Evolutionary conservation across 1,139 yeast species (phyloP).

Genomic region (Nakaseomyces bracarensis): DNA sequence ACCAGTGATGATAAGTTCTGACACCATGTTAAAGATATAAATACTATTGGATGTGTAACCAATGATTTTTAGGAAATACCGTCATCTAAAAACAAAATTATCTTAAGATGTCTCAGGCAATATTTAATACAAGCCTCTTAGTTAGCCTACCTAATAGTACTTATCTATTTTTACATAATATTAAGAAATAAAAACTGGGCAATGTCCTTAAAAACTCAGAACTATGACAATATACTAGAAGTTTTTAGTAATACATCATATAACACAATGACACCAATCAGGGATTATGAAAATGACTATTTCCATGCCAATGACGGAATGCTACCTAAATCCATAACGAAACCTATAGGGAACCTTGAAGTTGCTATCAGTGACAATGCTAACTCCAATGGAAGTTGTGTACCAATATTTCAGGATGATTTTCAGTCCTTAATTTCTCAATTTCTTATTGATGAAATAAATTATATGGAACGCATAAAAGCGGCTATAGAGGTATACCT

Average conservation of each 20-base stretch:
- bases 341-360: no score
- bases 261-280: slow-evolving; percentile 28
- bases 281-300: slow-evolving; percentile 28
- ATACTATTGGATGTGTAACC: no score
- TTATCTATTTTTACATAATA: no score
- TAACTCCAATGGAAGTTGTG: neutral
- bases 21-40: no score
- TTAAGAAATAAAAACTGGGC: neutral
- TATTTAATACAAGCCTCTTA: no score
- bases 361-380: neutral
- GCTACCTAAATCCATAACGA: slow-evolving; percentile 15
- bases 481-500: slow-evolving; percentile 2
- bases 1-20: no score
- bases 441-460: slow-evolving; percentile 25
- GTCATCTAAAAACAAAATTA: no score
- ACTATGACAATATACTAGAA: neutral
- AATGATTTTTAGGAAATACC: no score
- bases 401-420: no score
- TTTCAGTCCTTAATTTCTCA: neutral
- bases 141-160: no score
- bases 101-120: no score
- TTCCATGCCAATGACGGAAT: slow-evolving; percentile 24
- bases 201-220: neutral
- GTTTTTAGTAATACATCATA: slow-evolving; percentile 4
- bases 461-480: slow-evolving; percentile 16